Percentiles rank a stretch among this genome's conserved stretches.
phyloP scores from a whole-genome alignment of 805 yeast species.

The Ogataea populi-albae region DNA sequence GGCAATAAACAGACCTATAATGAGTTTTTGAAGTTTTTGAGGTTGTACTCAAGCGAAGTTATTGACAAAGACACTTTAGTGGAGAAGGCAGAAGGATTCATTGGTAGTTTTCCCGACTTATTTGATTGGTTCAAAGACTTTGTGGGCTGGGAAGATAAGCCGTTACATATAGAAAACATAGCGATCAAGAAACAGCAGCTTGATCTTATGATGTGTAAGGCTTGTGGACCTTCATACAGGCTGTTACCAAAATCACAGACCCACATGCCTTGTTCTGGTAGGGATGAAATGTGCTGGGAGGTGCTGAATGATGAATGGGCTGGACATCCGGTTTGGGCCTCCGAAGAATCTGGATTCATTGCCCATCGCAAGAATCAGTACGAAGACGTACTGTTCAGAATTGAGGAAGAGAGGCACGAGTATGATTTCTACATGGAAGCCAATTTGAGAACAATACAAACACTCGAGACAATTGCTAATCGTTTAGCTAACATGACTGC shows the following conservation, averaged over 20 bases:
- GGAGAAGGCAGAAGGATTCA: constrained; percentile 77
- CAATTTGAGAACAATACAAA: constrained; percentile 90
- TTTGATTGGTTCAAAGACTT: constrained; percentile 89
- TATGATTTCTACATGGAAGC: constrained; percentile 96
- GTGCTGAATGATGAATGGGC: constrained; percentile 99
- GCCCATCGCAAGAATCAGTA: constrained; percentile 99
- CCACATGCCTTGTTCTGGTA: constrained; percentile 95
- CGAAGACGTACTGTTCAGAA: constrained; percentile 91
- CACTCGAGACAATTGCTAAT: constrained; percentile 90
- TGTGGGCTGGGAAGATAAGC: constrained; percentile 84
- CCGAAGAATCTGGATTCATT: constrained; percentile 97
- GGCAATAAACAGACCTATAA: constrained; percentile 87
- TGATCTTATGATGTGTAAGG: constrained; percentile 85
- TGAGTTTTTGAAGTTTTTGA: constrained; percentile 86
- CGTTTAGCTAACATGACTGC: constrained; percentile 89
- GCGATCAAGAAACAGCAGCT: constrained; percentile 85
- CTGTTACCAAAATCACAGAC: constrained; percentile 91
- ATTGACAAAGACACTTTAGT: constrained; percentile 81
- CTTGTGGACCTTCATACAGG: constrained; percentile 94
- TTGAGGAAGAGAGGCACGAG: constrained; percentile 97
- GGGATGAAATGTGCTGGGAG: constrained; percentile 99
- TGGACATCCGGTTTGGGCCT: constrained; percentile 99
- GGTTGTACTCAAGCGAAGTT: constrained; percentile 85
- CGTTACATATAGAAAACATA: constrained; percentile 84
- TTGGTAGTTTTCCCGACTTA: constrained; percentile 77